Evolutionary conservation across 805 yeast species (phyloP).

Genomic region (Kurtzmaniella cleridarum): DNA sequence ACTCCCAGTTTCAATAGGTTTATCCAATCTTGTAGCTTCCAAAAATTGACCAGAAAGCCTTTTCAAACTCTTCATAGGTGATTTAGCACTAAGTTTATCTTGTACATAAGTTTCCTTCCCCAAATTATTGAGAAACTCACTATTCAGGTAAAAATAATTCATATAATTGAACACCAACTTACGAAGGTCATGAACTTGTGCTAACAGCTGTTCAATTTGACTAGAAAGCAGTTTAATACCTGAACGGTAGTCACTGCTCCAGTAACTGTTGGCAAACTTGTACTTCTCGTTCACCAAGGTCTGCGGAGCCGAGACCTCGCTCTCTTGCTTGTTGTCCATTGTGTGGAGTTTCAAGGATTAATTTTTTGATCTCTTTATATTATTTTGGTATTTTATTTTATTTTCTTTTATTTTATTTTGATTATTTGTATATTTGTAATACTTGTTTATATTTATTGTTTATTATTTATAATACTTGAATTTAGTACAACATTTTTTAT

Average conservation of each 20-base stretch:
- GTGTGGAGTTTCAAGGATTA: conserved; percentile 2
- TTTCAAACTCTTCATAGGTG: neutral
- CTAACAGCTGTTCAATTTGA: conserved; percentile 28
- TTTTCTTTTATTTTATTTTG: neutral
- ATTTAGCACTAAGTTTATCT: conserved; percentile 6
- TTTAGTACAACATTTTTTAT: too few relatives aligned
- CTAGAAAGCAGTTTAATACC: conserved; percentile 27
- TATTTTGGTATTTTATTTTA: neutral
- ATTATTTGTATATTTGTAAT: too few relatives aligned
- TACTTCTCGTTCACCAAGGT: neutral
- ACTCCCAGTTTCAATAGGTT: neutral
- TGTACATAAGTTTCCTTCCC: conserved; percentile 17
- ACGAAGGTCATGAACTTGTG: conserved; percentile 37
- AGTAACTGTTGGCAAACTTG: conserved; percentile 31
- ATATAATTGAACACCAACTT: conserved; percentile 31
- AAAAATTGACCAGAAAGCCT: conserved; percentile 1
- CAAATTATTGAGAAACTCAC: conserved; percentile 27
- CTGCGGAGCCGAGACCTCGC: too few relatives aligned
- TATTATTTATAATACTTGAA: too few relatives aligned
- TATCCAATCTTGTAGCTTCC: conserved; percentile 2
- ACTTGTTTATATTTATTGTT: too few relatives aligned
- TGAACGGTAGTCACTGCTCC: conserved; percentile 37
- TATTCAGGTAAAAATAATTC: conserved; percentile 29
- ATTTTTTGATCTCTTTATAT: neutral
- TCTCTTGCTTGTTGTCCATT: neutral